Base-by-base conservation (phyloP, 345 rosid species). In the Euphorbia lathyris region DNA sequence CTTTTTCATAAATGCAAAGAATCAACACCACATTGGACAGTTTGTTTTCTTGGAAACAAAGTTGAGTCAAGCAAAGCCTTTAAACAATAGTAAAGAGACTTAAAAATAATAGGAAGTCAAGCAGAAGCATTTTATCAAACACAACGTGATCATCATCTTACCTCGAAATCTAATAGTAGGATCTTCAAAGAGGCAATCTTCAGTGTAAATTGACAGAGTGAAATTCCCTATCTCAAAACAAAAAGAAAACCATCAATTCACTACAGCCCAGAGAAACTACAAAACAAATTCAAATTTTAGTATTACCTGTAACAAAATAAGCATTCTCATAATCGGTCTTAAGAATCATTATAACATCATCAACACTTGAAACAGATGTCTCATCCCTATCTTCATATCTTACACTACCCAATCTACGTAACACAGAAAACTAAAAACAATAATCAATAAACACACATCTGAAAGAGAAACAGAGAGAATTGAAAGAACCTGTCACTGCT, bases 111-210 rank as follows among this genome's bases (percentile, higher is more conserved):
- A n/a, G n/a, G n/a, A 23, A 10, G 32, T 63, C 14, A 36, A 61
- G 48, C 25, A 22, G 30, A 63, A 42, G 16, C 66, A 63, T 63
- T 23, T 63, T 63, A 40, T 22, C 16, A 26, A 50, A 52, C 27
- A 52, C 23, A 13, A 4, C 27, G 50, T 12, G 36, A 0, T 0
- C 13, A 38, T 36, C 4, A 9, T 57, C 76, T 80, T 71, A 94
- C 96, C 98, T 63, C 60, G 87, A 64, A 91, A 94, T 68, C 87
- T 88, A 47, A 94, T 89, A 51, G 98, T 94, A 11, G 96, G 98
- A 65, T 91, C 98, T 78, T 87, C 96, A n/a, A 91, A 94, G 66
- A 85, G 62, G 66, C 97, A 91, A 69, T 89, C 97, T 72, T 88
- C 83, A 19, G 82, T 78, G 62, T 88, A 91, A 57, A 89, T 78